These are phyloP conservation scores for Arabis hirsuta DNA, from an alignment of 345 rosid species.

Conservation along the genomic window DNA sequence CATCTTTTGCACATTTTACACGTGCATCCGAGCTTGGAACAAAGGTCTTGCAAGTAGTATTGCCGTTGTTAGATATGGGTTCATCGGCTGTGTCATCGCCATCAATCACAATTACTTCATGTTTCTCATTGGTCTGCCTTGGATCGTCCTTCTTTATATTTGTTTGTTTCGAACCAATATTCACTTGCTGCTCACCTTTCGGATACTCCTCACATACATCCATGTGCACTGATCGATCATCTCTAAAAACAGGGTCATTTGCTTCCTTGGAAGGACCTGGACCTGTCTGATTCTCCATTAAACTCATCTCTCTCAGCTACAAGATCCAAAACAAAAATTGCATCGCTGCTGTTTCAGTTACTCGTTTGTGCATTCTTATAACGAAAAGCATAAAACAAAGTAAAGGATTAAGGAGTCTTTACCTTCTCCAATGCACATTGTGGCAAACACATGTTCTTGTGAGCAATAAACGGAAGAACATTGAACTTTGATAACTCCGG, in stretches of 20 bases:
- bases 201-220: conserved; percentile 29
- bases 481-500: conserved; percentile 39
- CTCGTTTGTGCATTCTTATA: not conserved
- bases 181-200: conserved; percentile 25
- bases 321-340: not conserved
- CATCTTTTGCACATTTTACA: conserved; percentile 35
- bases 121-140: conserved; percentile 12
- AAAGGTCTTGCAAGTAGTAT: conserved; percentile 17
- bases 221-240: conserved; percentile 23
- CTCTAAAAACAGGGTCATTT: conserved; percentile 28
- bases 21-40: conserved; percentile 22
- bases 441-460: conserved; percentile 41
- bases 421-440: conserved; percentile 43
- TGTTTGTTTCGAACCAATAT: conserved; percentile 15
- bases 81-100: conserved; percentile 12
- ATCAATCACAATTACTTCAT: conserved; percentile 21
- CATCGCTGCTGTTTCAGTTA: conserved; percentile 1
- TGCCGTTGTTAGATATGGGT: not conserved
- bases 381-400: conserved; percentile 2
- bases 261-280: conserved; percentile 20
- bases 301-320: conserved; percentile 37
- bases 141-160: conserved; percentile 22
- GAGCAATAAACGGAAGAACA: conserved; percentile 44
- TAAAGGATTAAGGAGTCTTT: not conserved
- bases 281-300: conserved; percentile 22